A percentile compares a stretch with the other conserved stretches of the same genome.
phyloP scores from a whole-genome alignment of 2,329 filamentous ascomycete genomes.

The Neofusicoccum parvum region DNA sequence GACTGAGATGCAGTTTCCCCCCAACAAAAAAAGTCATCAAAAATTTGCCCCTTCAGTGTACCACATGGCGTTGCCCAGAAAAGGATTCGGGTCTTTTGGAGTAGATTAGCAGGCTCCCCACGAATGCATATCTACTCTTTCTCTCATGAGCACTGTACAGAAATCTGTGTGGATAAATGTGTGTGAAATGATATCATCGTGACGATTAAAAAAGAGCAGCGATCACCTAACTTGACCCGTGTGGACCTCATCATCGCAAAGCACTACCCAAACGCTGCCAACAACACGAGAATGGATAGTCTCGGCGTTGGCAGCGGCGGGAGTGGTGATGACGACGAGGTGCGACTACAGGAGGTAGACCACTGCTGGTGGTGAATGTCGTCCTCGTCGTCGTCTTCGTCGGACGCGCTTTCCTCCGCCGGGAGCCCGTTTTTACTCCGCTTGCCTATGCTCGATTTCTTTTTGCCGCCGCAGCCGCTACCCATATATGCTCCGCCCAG shows the following conservation, averaged over 20 bases:
- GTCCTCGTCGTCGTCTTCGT: conserved; percentile 66
- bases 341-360: conserved; percentile 61
- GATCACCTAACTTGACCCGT: conserved; percentile 66
- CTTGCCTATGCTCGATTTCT: conserved; percentile 41
- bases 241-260: neutral
- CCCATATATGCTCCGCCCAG: conserved; percentile 16
- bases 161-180: neutral
- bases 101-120: neutral
- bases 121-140: conserved; percentile 10
- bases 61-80: neutral
- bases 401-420: conserved; percentile 58
- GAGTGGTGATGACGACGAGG: conserved; percentile 27
- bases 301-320: neutral
- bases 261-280: conserved; percentile 17
- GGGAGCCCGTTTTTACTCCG: conserved; percentile 39
- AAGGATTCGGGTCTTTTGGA: neutral
- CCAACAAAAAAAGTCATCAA: neutral
- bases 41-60: neutral
- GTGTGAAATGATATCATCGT: neutral
- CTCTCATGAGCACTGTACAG: neutral
- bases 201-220: conserved; percentile 45
- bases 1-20: neutral
- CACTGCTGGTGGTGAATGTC: conserved; percentile 59
- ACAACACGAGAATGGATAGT: conserved; percentile 46
- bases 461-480: conserved; percentile 25